phyloP scores from a whole-genome alignment of 2,329 filamentous ascomycete genomes.

The Sarocladiaceae sp. region DNA sequence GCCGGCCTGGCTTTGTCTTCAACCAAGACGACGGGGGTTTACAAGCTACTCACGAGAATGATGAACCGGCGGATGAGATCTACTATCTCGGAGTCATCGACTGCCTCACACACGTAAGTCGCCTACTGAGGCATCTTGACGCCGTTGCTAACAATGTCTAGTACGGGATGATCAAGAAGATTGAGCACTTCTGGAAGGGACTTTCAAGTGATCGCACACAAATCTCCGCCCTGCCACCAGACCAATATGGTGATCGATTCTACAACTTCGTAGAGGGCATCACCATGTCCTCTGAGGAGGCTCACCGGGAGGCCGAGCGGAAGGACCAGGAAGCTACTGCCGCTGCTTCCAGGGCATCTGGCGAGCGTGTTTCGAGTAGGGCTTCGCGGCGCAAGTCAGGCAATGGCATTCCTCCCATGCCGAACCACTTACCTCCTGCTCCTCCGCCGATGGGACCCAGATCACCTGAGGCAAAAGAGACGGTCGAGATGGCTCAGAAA shows the following conservation, averaged over 20 bases:
- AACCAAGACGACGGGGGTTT: conserved; percentile 93
- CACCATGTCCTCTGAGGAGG: conserved; percentile 85
- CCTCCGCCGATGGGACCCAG: conserved; percentile 26
- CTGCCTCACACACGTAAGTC: conserved; percentile 87
- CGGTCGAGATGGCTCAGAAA: conserved; percentile 32
- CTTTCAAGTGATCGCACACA: conserved; percentile 74
- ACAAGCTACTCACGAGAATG: conserved; percentile 85
- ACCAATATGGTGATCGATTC: conserved; percentile 89
- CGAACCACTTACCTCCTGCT: conserved; percentile 38
- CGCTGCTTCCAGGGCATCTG: conserved; percentile 21
- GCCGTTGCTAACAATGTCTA: conserved; percentile 27
- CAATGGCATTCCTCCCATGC: conserved; percentile 35
- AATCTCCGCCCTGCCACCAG: conserved; percentile 87
- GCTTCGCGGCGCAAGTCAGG: conserved; percentile 19
- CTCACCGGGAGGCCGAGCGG: conserved; percentile 55
- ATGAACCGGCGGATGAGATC: conserved; percentile 78
- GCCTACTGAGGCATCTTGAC: too few relatives aligned
- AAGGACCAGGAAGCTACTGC: conserved; percentile 54
- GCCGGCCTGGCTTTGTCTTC: conserved; percentile 69
- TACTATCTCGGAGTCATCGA: conserved; percentile 99
- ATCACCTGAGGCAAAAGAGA: conserved; percentile 33
- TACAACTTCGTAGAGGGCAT: conserved; percentile 85
- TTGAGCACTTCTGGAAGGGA: conserved; percentile 97
- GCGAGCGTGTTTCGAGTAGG: conserved; percentile 31
- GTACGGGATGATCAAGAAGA: conserved; percentile 92